These are phyloP conservation scores for Pythium utonaiense DNA, from an alignment of 352 stramenopile species.

Conservation along the genomic window DNA sequence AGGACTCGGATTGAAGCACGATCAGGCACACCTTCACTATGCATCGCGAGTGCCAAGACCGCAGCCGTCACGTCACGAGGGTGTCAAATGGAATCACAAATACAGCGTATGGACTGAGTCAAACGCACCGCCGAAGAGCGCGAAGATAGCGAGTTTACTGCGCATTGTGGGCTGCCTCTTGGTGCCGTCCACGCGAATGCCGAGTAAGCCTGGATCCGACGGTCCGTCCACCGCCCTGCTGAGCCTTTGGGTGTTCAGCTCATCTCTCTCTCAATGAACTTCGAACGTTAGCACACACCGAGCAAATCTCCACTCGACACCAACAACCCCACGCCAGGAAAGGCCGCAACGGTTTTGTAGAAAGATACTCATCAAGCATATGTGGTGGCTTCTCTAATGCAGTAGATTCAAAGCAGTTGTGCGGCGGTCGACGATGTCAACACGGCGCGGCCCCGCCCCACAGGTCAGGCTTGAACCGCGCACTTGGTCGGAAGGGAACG, in stretches of 20 bases:
- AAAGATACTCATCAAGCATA: neutral
- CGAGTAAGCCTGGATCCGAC: no score
- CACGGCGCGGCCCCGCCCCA: constrained; percentile 3
- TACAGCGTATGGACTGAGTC: no score
- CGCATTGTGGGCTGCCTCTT: no score
- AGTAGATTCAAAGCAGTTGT: neutral
- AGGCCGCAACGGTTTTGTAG: neutral
- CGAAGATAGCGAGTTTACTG: neutral
- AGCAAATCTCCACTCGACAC: no score
- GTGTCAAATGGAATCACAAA: neutral
- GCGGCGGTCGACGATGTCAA: no score
- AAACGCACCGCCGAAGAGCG: neutral
- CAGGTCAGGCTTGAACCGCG: constrained; percentile 11
- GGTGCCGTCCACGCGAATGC: no score
- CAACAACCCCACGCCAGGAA: no score
- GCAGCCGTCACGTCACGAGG: neutral
- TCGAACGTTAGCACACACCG: neutral
- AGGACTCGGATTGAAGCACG: constrained; percentile 17
- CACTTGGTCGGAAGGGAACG: constrained; percentile 40
- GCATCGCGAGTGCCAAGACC: neutral
- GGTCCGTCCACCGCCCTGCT: no score
- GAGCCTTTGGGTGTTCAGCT: no score
- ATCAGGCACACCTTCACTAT: neutral
- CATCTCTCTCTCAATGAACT: neutral
- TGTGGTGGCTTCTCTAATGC: neutral